Conservation (phyloP, 495 filamentous ascomycete genomes). For the Neurospora terricola region DNA sequence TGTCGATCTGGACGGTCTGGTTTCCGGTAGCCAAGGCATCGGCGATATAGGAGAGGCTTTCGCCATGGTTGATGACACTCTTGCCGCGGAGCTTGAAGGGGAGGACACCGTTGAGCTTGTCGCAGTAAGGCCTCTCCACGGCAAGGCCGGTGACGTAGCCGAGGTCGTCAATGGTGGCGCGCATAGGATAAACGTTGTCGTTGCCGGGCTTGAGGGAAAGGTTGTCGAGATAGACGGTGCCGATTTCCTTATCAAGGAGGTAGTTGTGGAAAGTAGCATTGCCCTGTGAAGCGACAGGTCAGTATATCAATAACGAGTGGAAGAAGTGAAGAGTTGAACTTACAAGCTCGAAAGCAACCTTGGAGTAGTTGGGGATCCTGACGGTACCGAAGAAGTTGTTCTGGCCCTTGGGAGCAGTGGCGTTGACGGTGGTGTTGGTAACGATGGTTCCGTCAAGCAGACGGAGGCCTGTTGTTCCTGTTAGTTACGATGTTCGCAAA, state of each 20-base stretch:
- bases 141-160: neutral
- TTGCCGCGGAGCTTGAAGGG: slow-evolving; percentile 52
- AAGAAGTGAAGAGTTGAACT: slow-evolving; percentile 7
- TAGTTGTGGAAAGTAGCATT: slow-evolving; percentile 54
- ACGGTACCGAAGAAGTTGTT: slow-evolving; percentile 56
- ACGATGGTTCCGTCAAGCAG: slow-evolving; percentile 51
- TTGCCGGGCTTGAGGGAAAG: slow-evolving; percentile 48
- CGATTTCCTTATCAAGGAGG: slow-evolving; percentile 40
- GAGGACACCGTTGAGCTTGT: slow-evolving; percentile 37
- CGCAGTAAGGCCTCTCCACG: slow-evolving; percentile 30
- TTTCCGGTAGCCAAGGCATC: slow-evolving; percentile 27
- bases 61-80: slow-evolving; percentile 45
- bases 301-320: slow-evolving; percentile 1
- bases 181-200: slow-evolving; percentile 47
- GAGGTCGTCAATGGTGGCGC: slow-evolving; percentile 36
- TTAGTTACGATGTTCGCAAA: neutral
- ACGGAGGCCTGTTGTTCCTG: slow-evolving; percentile 23
- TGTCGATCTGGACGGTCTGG: slow-evolving; percentile 26
- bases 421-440: slow-evolving; percentile 38
- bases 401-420: slow-evolving; percentile 27
- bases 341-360: slow-evolving; percentile 56
- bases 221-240: slow-evolving; percentile 45
- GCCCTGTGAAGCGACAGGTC: slow-evolving; percentile 36
- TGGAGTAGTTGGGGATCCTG: slow-evolving; percentile 60
- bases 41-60: slow-evolving; percentile 53